Percentiles rank a stretch among this genome's conserved stretches.
phyloP scores from a whole-genome alignment of 176 grass and related monocot genomes.

The Cymbopogon citratus region DNA sequence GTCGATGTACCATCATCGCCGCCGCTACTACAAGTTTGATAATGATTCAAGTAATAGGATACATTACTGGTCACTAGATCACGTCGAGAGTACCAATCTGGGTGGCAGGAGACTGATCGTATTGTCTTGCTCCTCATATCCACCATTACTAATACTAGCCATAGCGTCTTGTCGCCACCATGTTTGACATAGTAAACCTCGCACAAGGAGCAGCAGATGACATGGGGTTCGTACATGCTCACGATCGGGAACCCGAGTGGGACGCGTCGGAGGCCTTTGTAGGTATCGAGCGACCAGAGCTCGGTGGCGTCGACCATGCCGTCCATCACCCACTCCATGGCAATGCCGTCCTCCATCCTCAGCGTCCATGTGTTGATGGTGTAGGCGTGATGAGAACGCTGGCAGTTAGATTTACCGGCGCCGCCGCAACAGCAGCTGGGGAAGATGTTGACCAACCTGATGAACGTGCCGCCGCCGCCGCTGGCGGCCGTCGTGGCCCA shows the following conservation, averaged over 20 bases:
- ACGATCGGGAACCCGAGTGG: background rate
- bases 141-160: background rate
- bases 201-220: background rate
- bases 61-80: background rate
- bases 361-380: background rate
- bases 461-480: too few relatives aligned
- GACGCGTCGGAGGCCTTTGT: background rate
- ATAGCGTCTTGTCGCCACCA: rapidly evolving
- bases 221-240: background rate
- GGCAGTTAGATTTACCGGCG: background rate
- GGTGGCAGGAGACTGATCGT: background rate
- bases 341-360: background rate
- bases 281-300: background rate
- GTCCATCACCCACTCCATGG: background rate
- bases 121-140: background rate
- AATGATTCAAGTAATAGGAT: background rate
- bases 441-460: background rate
- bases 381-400: background rate
- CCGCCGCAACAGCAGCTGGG: background rate
- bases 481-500: background rate
- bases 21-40: background rate
- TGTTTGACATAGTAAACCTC: background rate
- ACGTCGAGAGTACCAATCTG: too few relatives aligned
- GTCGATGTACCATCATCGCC: too few relatives aligned
- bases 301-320: background rate